These are phyloP conservation scores for Sclerotinia subarctica DNA, from an alignment of 2,329 filamentous ascomycete species.

Conservation along the genomic window DNA sequence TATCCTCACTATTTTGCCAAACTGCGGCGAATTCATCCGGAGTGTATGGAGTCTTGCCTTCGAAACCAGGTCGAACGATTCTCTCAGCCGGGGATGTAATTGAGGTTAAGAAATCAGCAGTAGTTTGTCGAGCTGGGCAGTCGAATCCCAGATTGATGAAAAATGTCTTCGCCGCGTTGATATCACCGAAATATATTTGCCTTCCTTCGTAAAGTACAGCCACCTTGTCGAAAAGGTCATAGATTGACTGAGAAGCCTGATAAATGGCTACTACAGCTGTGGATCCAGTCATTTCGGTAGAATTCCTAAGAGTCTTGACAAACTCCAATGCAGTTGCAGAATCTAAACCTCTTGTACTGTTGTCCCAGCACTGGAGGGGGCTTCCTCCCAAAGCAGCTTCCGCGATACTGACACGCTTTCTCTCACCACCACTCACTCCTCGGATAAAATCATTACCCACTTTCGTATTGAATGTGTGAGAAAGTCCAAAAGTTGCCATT, in stretches of 20 bases:
- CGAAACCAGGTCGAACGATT: conserved; percentile 53
- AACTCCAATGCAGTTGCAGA: conserved; percentile 72
- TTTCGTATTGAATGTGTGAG: conserved; percentile 68
- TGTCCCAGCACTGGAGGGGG: conserved; percentile 72
- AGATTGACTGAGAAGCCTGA: conserved; percentile 66
- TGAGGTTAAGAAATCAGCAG: conserved; percentile 70
- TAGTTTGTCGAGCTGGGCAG: conserved; percentile 57
- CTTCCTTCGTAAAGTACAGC: conserved; percentile 65
- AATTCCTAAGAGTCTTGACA: conserved; percentile 61
- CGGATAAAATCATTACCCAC: conserved; percentile 73
- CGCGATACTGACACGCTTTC: conserved; percentile 78
- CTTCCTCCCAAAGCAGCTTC: conserved; percentile 64
- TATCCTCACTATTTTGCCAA: conserved; percentile 48
- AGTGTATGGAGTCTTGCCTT: conserved; percentile 54
- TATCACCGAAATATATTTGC: conserved; percentile 68
- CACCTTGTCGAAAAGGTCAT: conserved; percentile 64
- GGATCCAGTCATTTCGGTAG: conserved; percentile 61
- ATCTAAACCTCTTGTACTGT: conserved; percentile 70
- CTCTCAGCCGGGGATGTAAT: conserved; percentile 63
- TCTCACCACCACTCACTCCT: conserved; percentile 67
- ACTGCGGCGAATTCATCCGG: conserved; percentile 53
- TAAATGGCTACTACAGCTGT: conserved; percentile 68
- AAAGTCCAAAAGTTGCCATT: conserved; percentile 67
- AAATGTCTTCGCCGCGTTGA: conserved; percentile 61
- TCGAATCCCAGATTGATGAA: conserved; percentile 70